Conservation (phyloP, 2,329 filamentous ascomycete species). For the Exophiala dermatitidis region DNA sequence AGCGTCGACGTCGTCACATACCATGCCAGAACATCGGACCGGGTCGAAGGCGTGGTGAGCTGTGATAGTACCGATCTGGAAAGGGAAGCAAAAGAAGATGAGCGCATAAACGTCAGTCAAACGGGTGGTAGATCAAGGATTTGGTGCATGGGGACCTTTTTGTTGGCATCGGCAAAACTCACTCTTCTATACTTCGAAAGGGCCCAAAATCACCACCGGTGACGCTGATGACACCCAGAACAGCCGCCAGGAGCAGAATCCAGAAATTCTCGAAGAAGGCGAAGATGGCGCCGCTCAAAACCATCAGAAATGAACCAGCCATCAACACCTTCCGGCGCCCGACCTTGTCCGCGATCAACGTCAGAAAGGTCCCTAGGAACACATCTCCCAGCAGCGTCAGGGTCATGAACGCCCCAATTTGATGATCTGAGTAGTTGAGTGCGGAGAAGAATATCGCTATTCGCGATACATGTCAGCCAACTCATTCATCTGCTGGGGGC, state of each 20-base stretch:
- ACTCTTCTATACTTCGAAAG: conserved; percentile 57
- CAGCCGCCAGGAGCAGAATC: conserved; percentile 50
- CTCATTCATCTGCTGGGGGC: background rate
- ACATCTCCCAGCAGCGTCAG: conserved; percentile 56
- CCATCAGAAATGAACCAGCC: conserved; percentile 51
- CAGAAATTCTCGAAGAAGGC: conserved; percentile 49
- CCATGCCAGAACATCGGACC: conserved; percentile 27
- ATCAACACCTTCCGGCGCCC: conserved; percentile 51
- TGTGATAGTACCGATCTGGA: conserved; percentile 36
- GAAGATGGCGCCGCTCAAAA: conserved; percentile 50
- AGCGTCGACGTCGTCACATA: conserved; percentile 49
- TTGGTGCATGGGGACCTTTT: too few relatives aligned
- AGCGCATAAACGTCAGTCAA: conserved; percentile 1
- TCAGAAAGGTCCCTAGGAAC: conserved; percentile 52
- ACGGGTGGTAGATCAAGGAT: conserved; percentile 2
- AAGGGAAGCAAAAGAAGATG: background rate
- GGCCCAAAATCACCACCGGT: conserved; percentile 59
- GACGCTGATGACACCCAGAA: conserved; percentile 56
- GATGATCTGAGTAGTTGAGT: conserved; percentile 45
- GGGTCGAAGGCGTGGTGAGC: conserved; percentile 23
- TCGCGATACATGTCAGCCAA: background rate
- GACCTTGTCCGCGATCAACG: conserved; percentile 51
- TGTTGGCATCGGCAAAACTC: background rate
- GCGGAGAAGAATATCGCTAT: conserved; percentile 51
- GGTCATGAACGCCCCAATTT: conserved; percentile 59